Base-by-base conservation (phyloP, 2,329 filamentous ascomycete genomes). In the Diaporthe ilicicola region DNA sequence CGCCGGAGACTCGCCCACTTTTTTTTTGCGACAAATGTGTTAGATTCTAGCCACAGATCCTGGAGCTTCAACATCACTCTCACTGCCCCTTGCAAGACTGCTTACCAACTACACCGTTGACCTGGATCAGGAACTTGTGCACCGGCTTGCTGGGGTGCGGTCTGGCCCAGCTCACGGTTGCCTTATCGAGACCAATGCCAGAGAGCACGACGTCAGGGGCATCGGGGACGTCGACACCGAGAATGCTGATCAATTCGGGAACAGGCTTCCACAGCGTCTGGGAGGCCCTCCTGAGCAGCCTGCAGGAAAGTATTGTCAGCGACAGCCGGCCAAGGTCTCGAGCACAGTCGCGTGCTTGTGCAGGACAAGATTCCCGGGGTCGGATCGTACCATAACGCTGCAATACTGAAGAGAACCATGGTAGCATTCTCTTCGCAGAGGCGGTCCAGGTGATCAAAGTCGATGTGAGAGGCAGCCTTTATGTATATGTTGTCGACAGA, bases 181-280 rank as follows among this genome's bases (percentile, higher is more conserved):
- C 93, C 70, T 94, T 93, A 79, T 97, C 93, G 34, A 93, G 88
- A 75, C 92, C 93, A 76, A 99, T 96, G 74, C 93, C 94, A 69
- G 95, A 94, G 42, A 99, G 89, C 66, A 94, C 97, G 50, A 98
- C 93, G 79, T 95, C 91, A 66, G 96, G 96, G 29, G 94, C 88
- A 73, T 94, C 92, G 73, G 96, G 96, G 65, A 99, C 95, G 79
- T 99, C 96, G 79, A 98, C 91, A 72, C 95, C 95, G 59, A 99
- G 90, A 62, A 98, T 93, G 76, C 91, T 91, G 77, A 98, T 95
- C 59, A 99, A 89, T 74, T 97, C 91, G 70, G 95, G 93, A 70
- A 97, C 94, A 29, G 95, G 94, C 77, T 95, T 97, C 82, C 93
- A 92, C 67, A 98, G 87, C 46, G 97, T 96, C 79, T 95, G 93